phyloP scores from a whole-genome alignment of 1,284 basidiomycete species.

The Gymnopus androsaceus region DNA sequence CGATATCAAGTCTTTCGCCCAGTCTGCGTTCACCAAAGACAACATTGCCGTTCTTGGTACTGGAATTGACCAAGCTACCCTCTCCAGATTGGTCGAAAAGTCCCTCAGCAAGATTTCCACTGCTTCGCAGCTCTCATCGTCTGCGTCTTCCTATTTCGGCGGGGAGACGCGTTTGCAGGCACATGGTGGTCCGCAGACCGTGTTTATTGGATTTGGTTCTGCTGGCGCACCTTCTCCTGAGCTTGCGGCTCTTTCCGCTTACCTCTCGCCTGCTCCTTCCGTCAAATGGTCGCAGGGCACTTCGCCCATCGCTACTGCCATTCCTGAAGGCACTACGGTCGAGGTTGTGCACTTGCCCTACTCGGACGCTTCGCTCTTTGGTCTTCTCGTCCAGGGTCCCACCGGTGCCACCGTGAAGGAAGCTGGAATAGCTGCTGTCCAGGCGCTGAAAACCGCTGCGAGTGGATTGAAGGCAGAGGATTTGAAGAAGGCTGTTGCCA shows the following conservation, averaged over 20 bases:
- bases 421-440: constrained; percentile 65
- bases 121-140: constrained; percentile 41
- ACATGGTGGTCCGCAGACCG: constrained; percentile 61
- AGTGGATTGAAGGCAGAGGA: constrained; percentile 66
- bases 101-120: constrained; percentile 56
- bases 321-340: constrained; percentile 56
- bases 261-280: constrained; percentile 71
- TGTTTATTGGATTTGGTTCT: constrained; percentile 82
- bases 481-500: constrained; percentile 78
- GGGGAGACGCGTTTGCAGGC: constrained; percentile 76
- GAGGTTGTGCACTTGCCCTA: constrained; percentile 81
- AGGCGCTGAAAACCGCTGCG: constrained; percentile 61
- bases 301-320: constrained; percentile 62
- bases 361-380: constrained; percentile 87
- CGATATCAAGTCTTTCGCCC: constrained; percentile 75
- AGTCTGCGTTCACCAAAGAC: constrained; percentile 69
- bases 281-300: constrained; percentile 85
- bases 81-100: constrained; percentile 73
- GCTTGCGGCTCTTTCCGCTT: constrained; percentile 75
- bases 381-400: constrained; percentile 71
- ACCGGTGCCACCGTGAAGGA: constrained; percentile 62
- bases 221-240: constrained; percentile 64
- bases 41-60: constrained; percentile 87
- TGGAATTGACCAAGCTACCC: constrained; percentile 74
- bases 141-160: constrained; percentile 73